A percentile compares a stretch with the other conserved stretches of the same genome.
Conservation (phyloP, 108 stramenopile genomes). For the Skeletonema potamos region DNA sequence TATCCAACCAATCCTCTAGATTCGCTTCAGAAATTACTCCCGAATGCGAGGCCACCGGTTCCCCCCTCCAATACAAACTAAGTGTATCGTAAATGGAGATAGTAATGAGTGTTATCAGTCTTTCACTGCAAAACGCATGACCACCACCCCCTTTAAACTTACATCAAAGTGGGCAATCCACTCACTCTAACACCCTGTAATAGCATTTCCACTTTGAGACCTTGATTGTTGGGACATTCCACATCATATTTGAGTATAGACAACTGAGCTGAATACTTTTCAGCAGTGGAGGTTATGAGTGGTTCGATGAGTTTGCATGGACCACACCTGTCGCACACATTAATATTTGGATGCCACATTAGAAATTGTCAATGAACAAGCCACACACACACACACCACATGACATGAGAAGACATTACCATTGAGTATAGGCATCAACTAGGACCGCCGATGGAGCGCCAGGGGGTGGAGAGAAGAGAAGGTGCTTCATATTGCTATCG, state of each 20-base stretch:
- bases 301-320: conserved; percentile 75
- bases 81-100: too few relatives aligned
- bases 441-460: conserved; percentile 23
- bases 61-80: conserved; percentile 46
- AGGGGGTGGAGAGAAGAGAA: conserved; percentile 20
- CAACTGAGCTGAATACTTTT: conserved; percentile 38
- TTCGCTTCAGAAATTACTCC: conserved; percentile 48
- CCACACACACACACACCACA: neutral
- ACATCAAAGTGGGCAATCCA: conserved; percentile 58
- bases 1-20: conserved; percentile 53
- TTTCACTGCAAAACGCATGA: too few relatives aligned
- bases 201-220: conserved; percentile 65
- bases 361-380: too few relatives aligned
- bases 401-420: neutral
- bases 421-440: conserved; percentile 31
- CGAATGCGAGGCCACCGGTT: conserved; percentile 41
- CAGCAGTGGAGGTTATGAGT: conserved; percentile 8
- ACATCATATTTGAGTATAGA: conserved; percentile 62
- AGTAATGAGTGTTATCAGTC: too few relatives aligned
- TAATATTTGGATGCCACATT: too few relatives aligned
- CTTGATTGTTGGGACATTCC: conserved; percentile 42
- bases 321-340: conserved; percentile 64
- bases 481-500: conserved; percentile 31
- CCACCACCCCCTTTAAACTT: too few relatives aligned
- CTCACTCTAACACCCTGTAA: conserved; percentile 56